Evolutionary conservation across 2,329 filamentous ascomycete species (phyloP).

Genomic region (Lecanoromycetidae sp.): DNA sequence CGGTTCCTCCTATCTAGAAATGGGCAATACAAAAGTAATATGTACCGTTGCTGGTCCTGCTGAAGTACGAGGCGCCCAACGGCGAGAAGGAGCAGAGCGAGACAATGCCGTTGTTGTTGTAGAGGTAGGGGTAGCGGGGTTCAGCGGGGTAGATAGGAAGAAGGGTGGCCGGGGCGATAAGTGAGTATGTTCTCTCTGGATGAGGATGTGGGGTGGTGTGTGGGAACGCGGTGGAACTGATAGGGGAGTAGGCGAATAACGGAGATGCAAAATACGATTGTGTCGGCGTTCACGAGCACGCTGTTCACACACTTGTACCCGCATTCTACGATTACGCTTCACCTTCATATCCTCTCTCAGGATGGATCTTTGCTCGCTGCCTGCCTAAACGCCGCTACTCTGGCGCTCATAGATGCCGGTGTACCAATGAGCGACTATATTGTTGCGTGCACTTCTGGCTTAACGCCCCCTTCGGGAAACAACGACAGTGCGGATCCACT

Average conservation of each 20-base stretch:
- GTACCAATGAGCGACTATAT: slow-evolving; percentile 93
- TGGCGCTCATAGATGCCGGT: slow-evolving; percentile 87
- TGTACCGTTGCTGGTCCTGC: slow-evolving; percentile 80
- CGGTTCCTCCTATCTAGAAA: slow-evolving; percentile 85
- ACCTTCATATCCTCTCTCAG: slow-evolving; percentile 75
- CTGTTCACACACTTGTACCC: slow-evolving; percentile 83
- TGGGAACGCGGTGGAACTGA: neutral
- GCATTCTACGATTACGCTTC: slow-evolving; percentile 70
- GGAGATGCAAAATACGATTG: slow-evolving; percentile 70
- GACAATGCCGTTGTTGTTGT: slow-evolving; percentile 60
- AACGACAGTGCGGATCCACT: slow-evolving; percentile 53
- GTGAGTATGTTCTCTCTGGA: slow-evolving; percentile 37
- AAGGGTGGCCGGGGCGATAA: slow-evolving; percentile 62
- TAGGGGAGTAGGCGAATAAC: slow-evolving; percentile 51
- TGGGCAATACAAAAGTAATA: slow-evolving; percentile 95
- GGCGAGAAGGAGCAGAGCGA: slow-evolving; percentile 33
- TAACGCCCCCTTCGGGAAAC: slow-evolving; percentile 51
- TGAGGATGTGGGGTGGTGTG: neutral
- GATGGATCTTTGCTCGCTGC: slow-evolving; percentile 85
- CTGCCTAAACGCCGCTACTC: slow-evolving; percentile 78
- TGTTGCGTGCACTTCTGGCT: slow-evolving; percentile 72
- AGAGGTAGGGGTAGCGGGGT: slow-evolving; percentile 74
- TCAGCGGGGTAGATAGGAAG: slow-evolving; percentile 78
- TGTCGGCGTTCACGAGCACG: slow-evolving; percentile 61
- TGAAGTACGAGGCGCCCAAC: slow-evolving; percentile 48